phyloP scores from a whole-genome alignment of 805 yeast species.

The Cyberlindnera meyerae region DNA sequence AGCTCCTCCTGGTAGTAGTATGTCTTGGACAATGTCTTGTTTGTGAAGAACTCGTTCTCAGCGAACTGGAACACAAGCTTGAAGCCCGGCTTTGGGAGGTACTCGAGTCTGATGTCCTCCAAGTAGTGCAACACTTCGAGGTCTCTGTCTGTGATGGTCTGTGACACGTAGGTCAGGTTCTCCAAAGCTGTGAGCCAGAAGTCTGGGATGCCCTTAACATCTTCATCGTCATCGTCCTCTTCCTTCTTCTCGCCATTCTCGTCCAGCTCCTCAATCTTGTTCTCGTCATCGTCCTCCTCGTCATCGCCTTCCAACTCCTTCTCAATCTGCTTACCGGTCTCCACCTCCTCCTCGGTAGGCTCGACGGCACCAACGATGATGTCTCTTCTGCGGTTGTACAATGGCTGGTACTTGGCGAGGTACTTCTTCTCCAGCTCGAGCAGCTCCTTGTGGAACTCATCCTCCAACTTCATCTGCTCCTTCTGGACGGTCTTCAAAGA shows the following conservation, averaged over 20 bases:
- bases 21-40: slow-evolving; percentile 70
- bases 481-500: slow-evolving; percentile 81
- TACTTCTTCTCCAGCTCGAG: slow-evolving; percentile 81
- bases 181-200: slow-evolving; percentile 97
- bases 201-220: slow-evolving; percentile 75
- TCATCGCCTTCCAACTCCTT: slow-evolving; percentile 46
- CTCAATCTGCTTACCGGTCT: slow-evolving; percentile 68
- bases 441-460: slow-evolving; percentile 85
- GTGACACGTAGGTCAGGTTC: slow-evolving; percentile 75
- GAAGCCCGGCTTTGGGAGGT: slow-evolving; percentile 84
- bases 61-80: slow-evolving; percentile 76
- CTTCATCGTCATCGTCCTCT: slow-evolving; percentile 40
- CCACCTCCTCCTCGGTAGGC: slow-evolving; percentile 76
- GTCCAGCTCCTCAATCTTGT: too few relatives aligned
- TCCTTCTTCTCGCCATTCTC: slow-evolving; percentile 39
- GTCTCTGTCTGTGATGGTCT: slow-evolving; percentile 86
- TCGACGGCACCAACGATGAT: slow-evolving; percentile 69
- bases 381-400: slow-evolving; percentile 66
- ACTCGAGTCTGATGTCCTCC: slow-evolving; percentile 69
- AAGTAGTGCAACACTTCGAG: slow-evolving; percentile 71
- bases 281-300: slow-evolving; percentile 31
- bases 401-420: slow-evolving; percentile 65
- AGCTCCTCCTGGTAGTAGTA: slow-evolving; percentile 92
- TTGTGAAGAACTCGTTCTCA: slow-evolving; percentile 71
- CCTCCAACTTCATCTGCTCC: slow-evolving; percentile 77